A percentile compares a stretch with the other conserved stretches of the same genome.
Evolutionary conservation across 129 eudicot species (phyloP).

Genomic region (Cynara cardunculus): DNA sequence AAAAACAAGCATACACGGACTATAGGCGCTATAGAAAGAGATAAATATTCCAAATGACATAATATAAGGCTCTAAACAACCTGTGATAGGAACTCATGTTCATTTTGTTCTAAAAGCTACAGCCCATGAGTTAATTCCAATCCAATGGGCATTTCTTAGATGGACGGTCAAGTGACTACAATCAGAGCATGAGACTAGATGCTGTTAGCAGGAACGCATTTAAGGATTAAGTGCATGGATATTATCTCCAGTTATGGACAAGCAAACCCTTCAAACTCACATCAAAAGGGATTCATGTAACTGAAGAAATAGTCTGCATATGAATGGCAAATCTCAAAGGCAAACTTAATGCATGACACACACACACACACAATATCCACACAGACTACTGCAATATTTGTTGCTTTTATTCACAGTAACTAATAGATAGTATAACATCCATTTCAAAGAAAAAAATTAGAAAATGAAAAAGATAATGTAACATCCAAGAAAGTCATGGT

Average conservation of each 20-base stretch:
- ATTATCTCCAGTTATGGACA: too few relatives aligned
- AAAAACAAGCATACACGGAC: neutral
- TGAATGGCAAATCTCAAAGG: neutral
- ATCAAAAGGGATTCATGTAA: neutral
- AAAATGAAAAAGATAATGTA: neutral
- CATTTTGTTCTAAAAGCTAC: neutral
- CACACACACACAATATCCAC: neutral
- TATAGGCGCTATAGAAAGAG: too few relatives aligned
- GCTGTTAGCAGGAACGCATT: neutral
- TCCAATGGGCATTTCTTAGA: neutral
- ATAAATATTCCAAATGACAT: too few relatives aligned
- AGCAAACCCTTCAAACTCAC: neutral
- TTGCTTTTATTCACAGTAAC: neutral
- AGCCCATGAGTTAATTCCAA: neutral
- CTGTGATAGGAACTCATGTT: too few relatives aligned
- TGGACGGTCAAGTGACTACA: neutral
- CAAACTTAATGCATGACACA: neutral
- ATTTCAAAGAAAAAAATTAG: neutral
- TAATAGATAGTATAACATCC: conserved; percentile 1
- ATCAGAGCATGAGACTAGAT: neutral
- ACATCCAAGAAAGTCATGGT: conserved; percentile 3
- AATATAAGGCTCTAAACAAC: too few relatives aligned
- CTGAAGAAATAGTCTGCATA: neutral
- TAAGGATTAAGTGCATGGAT: too few relatives aligned
- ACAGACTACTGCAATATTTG: neutral